These are phyloP conservation scores for Plasmodium yoelii DNA, from an alignment of 169 alveolate genomes.

Conservation along the genomic window DNA sequence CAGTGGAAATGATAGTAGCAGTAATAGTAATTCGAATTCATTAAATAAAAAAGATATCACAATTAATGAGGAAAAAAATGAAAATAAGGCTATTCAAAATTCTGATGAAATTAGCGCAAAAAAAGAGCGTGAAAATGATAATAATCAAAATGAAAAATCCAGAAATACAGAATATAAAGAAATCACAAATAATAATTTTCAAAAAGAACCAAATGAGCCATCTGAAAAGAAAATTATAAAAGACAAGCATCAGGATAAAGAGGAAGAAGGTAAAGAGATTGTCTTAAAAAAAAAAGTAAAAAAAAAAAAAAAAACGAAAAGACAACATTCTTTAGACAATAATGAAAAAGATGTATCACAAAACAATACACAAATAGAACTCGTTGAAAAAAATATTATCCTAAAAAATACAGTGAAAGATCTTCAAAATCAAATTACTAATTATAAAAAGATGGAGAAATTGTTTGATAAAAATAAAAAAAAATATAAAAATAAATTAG, in stretches of 20 bases:
- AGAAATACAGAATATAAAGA: too few relatives aligned
- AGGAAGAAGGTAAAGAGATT: not conserved
- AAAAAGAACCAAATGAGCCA: too few relatives aligned
- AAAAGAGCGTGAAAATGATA: not conserved
- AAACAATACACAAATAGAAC: not conserved
- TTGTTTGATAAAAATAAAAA: constrained; percentile 18
- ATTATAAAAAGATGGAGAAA: constrained; percentile 56
- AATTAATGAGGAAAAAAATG: not conserved
- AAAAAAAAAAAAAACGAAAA: not conserved
- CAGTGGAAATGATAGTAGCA: constrained; percentile 12
- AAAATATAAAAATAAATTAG: constrained; percentile 48
- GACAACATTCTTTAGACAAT: not conserved
- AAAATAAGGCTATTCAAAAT: not conserved
- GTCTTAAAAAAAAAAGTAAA: not conserved
- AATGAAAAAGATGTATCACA: not conserved
- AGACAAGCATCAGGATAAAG: not conserved
- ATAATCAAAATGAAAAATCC: too few relatives aligned
- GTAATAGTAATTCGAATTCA: not conserved
- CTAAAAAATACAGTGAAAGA: constrained; percentile 29
- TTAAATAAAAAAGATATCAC: not conserved
- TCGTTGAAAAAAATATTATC: constrained; percentile 8
- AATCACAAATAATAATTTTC: too few relatives aligned
- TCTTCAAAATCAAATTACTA: constrained; percentile 38
- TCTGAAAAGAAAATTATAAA: too few relatives aligned
- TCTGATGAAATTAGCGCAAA: not conserved